A percentile compares a stretch with the other conserved stretches of the same genome.
Evolutionary conservation across 2,329 filamentous ascomycete genomes (phyloP).

Genomic region (Calonectria crousiana): DNA sequence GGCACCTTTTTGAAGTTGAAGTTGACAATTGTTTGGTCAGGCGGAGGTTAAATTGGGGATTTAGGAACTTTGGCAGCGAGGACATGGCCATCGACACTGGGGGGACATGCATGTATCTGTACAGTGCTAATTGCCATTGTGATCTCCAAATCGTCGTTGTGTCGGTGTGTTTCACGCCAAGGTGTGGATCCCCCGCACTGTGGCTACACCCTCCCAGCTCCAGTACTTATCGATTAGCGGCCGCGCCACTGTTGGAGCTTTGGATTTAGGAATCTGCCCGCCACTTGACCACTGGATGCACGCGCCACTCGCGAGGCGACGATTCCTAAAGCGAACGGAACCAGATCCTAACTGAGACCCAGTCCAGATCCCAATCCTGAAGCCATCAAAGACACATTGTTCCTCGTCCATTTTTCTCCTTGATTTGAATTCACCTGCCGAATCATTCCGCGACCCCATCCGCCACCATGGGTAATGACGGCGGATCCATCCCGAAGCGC

Average conservation of each 20-base stretch:
- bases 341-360: background rate
- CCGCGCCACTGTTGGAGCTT: slow-evolving; percentile 16
- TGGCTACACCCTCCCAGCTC: background rate
- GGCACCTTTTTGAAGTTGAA: slow-evolving; percentile 36
- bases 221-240: slow-evolving; percentile 40
- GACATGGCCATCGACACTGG: slow-evolving; percentile 2
- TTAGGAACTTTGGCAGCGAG: slow-evolving; percentile 37
- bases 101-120: slow-evolving; percentile 21
- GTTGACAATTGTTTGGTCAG: slow-evolving; percentile 38
- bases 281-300: slow-evolving; percentile 26
- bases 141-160: background rate
- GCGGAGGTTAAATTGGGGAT: slow-evolving; percentile 40
- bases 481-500: slow-evolving; percentile 94
- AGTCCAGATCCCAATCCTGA: background rate
- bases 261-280: slow-evolving; percentile 37
- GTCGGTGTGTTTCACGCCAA: background rate
- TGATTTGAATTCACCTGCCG: background rate
- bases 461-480: slow-evolving; percentile 90
- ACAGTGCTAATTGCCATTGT: slow-evolving; percentile 32
- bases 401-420: background rate
- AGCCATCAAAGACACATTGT: slow-evolving; percentile 13
- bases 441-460: background rate
- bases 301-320: slow-evolving; percentile 18
- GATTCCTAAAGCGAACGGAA: slow-evolving; percentile 9
- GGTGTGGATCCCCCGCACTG: slow-evolving; percentile 7